Evolutionary conservation across 1,284 basidiomycete genomes (phyloP), one percentile per base, ranked within the genome.

Genomic region (Bondarzewia mesenterica): DNA sequence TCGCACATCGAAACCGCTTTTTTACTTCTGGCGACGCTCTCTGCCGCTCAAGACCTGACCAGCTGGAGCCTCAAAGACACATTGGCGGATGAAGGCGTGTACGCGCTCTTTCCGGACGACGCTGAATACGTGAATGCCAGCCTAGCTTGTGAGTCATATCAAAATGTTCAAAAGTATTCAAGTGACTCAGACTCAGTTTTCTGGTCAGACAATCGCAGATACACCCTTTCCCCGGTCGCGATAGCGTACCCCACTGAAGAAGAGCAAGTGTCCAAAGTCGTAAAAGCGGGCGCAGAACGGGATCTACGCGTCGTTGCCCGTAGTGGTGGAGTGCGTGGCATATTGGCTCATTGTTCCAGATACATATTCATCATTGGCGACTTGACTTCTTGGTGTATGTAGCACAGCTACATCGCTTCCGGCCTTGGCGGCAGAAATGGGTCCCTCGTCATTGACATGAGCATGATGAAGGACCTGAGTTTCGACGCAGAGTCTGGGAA

Each of bases 21-120:
- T 56, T 52, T 55, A 48, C 39, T 32, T 10, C 29, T 32, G 29
- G n/a, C 29, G n/a, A n/a, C n/a, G 12, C 12, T n/a, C 5, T 32
- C 29, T 32, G 5, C n/a, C 29, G n/a, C 29, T 32, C 12, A n/a
- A n/a, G 12, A n/a, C 29, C 4, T 32, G 10, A n/a, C 29, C 12
- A 6, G 29, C 29, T n/a, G n/a, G 29, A n/a, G n/a, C 29, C n/a
- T 32, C 12, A 32, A 32, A 32, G n/a, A n/a, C n/a, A n/a, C 10
- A 12, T n/a, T 32, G 3, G n/a, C 29, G 5, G 29, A n/a, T n/a
- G 29, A 10, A 12, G 29, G 29, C n/a, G 10, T 32, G 29, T 12
- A 10, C 10, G 29, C 29, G n/a, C 29, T 32, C 12, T 32, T 32
- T n/a, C 29, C 29, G 29, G 29, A n/a, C 3, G 29, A 32, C 5